Evolutionary conservation across 116 monocot species (phyloP).

Genomic region (Trichopus zeylanicus): DNA sequence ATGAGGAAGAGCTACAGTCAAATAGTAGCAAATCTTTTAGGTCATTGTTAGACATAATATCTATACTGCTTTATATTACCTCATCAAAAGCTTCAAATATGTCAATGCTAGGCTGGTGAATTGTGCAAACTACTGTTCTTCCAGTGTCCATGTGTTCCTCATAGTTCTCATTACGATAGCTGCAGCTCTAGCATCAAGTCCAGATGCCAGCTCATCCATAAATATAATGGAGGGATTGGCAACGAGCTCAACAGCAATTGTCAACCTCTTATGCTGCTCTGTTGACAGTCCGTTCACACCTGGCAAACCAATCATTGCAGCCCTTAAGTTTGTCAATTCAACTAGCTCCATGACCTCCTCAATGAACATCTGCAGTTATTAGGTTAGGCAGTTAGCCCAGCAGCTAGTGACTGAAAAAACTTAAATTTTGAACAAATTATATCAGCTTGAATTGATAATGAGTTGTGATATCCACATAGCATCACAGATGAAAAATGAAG

Average conservation of each 20-base stretch:
- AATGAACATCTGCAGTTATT: slow-evolving; percentile 56
- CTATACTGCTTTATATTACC: slow-evolving; percentile 21
- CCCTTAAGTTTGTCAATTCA: slow-evolving; percentile 46
- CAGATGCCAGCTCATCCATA: slow-evolving; percentile 96
- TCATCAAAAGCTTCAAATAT: slow-evolving; percentile 94
- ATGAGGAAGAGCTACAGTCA: slow-evolving; percentile 49
- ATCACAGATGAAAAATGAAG: too few relatives aligned
- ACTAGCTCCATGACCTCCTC: slow-evolving; percentile 87
- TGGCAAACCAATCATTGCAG: slow-evolving; percentile 64
- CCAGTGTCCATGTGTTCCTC: slow-evolving; percentile 79
- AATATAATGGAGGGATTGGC: slow-evolving; percentile 92
- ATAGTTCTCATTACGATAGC: slow-evolving; percentile 93
- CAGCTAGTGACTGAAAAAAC: neutral
- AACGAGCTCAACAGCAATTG: slow-evolving; percentile 85
- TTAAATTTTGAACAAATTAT: neutral
- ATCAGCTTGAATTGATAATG: neutral
- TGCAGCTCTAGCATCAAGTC: slow-evolving; percentile 85
- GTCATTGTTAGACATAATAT: too few relatives aligned
- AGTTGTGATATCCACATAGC: too few relatives aligned
- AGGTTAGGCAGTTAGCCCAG: neutral
- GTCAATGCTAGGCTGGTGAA: slow-evolving; percentile 93
- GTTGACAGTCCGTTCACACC: slow-evolving; percentile 79
- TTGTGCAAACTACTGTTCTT: slow-evolving; percentile 86
- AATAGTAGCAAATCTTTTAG: neutral
- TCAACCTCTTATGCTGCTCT: slow-evolving; percentile 79